Conservation (phyloP, 1,139 yeast genomes). For the Saccharomyces hybrid region DNA sequence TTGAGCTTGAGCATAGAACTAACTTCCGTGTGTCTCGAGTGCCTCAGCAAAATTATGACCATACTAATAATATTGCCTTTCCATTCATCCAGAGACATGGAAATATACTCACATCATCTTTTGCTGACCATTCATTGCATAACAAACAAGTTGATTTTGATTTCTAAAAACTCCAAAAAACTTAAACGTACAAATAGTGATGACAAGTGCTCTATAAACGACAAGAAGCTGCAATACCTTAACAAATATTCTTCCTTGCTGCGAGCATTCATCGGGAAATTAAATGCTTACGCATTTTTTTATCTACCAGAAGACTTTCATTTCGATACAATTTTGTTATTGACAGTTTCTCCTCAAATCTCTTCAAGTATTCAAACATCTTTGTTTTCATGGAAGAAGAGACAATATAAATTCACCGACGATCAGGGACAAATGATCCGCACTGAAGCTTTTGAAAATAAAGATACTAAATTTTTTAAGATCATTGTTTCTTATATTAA, state of each 20-base stretch:
- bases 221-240: slow-evolving; percentile 5
- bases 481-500: slow-evolving; percentile 29
- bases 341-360: slow-evolving; percentile 11
- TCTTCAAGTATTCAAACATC: slow-evolving; percentile 5
- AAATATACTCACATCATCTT: slow-evolving; percentile 24
- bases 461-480: slow-evolving; percentile 18
- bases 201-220: not conserved
- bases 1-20: slow-evolving; percentile 9
- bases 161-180: slow-evolving; percentile 14
- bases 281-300: slow-evolving; percentile 28
- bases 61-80: slow-evolving; percentile 15
- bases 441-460: slow-evolving; percentile 7
- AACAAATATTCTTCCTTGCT: slow-evolving; percentile 22
- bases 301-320: slow-evolving; percentile 24
- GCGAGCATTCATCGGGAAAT: slow-evolving; percentile 26
- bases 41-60: slow-evolving; percentile 26
- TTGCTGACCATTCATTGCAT: slow-evolving; percentile 24
- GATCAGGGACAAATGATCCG: slow-evolving; percentile 3
- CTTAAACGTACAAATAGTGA: not conserved
- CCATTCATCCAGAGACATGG: slow-evolving; percentile 14
- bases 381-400: slow-evolving; percentile 21
- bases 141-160: slow-evolving; percentile 23
- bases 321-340: slow-evolving; percentile 21
- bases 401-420: slow-evolving; percentile 7
- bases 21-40: slow-evolving; percentile 25